These are phyloP conservation scores for Stagonosporopsis vannaccii DNA, from an alignment of 2,329 filamentous ascomycete genomes.

Conservation along the genomic window DNA sequence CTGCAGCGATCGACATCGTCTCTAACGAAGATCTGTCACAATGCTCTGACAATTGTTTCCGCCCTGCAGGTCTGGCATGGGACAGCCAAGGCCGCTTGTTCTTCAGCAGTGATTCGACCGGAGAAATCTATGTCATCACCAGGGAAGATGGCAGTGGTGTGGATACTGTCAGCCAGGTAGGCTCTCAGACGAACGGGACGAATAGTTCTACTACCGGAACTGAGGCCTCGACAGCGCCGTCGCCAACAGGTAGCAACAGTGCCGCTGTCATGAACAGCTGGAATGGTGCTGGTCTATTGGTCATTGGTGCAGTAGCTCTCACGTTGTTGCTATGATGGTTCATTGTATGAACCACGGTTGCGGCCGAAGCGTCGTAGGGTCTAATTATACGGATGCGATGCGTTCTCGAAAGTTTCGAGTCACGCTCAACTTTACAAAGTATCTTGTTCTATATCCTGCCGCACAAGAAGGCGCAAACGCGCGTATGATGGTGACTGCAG, in stretches of 20 bases:
- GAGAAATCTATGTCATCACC: conserved; percentile 67
- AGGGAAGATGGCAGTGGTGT: conserved; percentile 41
- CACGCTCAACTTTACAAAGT: background rate
- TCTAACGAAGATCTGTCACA: conserved; percentile 60
- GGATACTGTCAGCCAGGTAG: conserved; percentile 30
- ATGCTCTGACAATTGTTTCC: conserved; percentile 67
- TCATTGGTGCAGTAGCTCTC: background rate
- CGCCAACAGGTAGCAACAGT: conserved; percentile 5
- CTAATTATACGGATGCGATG: background rate
- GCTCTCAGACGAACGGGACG: conserved; percentile 18
- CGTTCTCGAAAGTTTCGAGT: background rate
- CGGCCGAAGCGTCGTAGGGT: background rate
- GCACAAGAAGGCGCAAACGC: background rate
- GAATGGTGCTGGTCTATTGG: background rate
- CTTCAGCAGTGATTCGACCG: conserved; percentile 68
- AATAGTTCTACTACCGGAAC: conserved; percentile 13
- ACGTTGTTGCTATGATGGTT: background rate
- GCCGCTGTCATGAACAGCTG: background rate
- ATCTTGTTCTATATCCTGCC: background rate
- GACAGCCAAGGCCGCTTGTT: conserved; percentile 63
- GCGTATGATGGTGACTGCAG: background rate
- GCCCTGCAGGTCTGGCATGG: conserved; percentile 66
- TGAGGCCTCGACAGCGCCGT: conserved; percentile 3
- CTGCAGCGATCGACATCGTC: conserved; percentile 62
- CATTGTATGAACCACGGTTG: background rate